Percentiles rank a stretch among this genome's conserved stretches.
Evolutionary conservation across 2,329 filamentous ascomycete species (phyloP).

Genomic region (Diatrype stigma): DNA sequence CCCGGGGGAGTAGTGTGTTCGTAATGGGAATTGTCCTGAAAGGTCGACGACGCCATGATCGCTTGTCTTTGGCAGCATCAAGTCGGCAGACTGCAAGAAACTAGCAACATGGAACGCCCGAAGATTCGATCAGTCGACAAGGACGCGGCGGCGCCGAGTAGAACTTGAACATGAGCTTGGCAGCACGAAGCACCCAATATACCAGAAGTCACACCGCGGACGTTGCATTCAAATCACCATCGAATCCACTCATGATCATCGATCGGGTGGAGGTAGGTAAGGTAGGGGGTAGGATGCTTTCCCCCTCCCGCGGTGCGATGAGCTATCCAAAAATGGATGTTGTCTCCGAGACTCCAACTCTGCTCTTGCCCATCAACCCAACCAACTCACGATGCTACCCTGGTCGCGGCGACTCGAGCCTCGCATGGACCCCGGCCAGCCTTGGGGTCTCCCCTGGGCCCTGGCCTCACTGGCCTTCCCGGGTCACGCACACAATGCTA

Average conservation of each 20-base stretch:
- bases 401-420: neutral
- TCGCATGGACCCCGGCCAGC: neutral
- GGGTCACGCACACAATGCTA: too few relatives aligned
- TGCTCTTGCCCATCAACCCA: neutral
- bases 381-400: neutral
- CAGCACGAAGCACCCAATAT: slow-evolving; percentile 6
- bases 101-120: slow-evolving; percentile 4
- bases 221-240: neutral
- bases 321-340: neutral
- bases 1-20: slow-evolving; percentile 17
- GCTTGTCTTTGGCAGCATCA: slow-evolving; percentile 13
- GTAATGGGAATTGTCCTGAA: slow-evolving; percentile 24
- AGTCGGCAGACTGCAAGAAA: slow-evolving; percentile 11
- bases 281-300: too few relatives aligned
- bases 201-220: too few relatives aligned
- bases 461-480: too few relatives aligned
- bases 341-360: neutral
- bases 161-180: slow-evolving; percentile 6
- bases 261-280: neutral
- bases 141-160: slow-evolving; percentile 6
- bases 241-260: too few relatives aligned
- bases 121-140: slow-evolving; percentile 9
- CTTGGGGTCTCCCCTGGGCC: too few relatives aligned
- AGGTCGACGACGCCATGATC: slow-evolving; percentile 24
- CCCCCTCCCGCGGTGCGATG: too few relatives aligned